These are phyloP conservation scores for Malbranchea zuffiana DNA, from an alignment of 2,329 filamentous ascomycete species.

Conservation along the genomic window DNA sequence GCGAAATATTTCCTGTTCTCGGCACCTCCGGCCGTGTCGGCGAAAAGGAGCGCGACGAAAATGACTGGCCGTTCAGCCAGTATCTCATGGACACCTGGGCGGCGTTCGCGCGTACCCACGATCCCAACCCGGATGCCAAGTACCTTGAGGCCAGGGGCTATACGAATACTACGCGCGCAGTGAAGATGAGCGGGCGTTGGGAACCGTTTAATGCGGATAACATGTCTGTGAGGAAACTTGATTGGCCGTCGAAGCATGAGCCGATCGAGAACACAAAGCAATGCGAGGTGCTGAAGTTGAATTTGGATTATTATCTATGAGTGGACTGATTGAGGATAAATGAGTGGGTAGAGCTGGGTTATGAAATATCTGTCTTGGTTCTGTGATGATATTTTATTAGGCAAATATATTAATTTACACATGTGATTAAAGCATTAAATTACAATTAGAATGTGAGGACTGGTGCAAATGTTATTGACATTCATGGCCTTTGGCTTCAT, in stretches of 20 bases:
- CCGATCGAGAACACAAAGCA: not conserved
- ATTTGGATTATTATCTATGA: not conserved
- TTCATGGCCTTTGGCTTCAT: no score
- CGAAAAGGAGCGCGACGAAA: not conserved
- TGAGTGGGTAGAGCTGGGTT: no score
- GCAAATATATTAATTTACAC: no score
- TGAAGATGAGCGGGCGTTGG: not conserved
- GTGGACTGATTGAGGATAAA: no score
- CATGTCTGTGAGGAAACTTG: not conserved
- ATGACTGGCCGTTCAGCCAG: not conserved
- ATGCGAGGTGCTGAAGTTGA: not conserved
- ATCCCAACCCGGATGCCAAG: not conserved
- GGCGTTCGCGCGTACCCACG: conserved; percentile 1
- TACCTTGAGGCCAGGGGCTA: not conserved
- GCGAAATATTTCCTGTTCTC: not conserved
- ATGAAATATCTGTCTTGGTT: no score
- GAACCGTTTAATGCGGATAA: not conserved
- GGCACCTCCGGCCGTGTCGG: not conserved
- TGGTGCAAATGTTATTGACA: no score
- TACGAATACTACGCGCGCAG: not conserved
- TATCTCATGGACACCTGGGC: conserved; percentile 1
- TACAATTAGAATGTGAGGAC: no score
- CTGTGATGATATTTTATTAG: no score
- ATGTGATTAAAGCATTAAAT: no score
- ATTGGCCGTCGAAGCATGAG: not conserved